Conservation (phyloP, 345 rosid genomes). For the Syzygium grande region DNA sequence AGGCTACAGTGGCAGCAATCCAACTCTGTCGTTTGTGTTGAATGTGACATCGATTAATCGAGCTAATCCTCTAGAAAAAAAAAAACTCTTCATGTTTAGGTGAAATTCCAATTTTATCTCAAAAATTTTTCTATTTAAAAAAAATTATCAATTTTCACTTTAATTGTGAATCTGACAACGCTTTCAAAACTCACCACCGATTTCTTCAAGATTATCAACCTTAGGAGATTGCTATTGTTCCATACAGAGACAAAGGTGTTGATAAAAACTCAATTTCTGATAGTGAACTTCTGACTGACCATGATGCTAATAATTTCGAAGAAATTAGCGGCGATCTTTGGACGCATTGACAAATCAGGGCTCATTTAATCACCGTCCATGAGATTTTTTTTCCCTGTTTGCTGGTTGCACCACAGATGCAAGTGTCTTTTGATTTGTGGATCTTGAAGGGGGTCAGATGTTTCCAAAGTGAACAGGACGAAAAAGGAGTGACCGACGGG, state of each 20-base stretch:
- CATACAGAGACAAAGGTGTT: background rate
- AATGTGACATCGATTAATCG: background rate
- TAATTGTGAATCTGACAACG: background rate
- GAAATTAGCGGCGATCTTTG: background rate
- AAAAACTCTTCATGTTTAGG: background rate
- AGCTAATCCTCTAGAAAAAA: background rate
- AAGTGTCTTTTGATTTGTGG: background rate
- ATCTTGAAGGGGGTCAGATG: background rate
- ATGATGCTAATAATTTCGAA: too few species aligned
- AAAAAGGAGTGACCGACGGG: background rate
- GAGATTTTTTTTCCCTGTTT: background rate
- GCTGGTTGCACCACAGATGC: background rate
- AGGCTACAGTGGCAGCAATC: background rate
- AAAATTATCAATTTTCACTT: background rate
- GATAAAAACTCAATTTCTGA: fast-evolving
- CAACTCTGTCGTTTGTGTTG: background rate
- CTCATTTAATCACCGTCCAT: background rate
- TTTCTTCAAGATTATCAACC: background rate
- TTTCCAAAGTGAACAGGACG: background rate
- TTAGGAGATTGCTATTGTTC: background rate
- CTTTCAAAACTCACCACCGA: fast-evolving
- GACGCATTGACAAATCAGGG: background rate
- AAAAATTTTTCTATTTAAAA: background rate
- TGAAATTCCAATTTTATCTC: background rate
- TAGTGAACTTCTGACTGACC: background rate